Conservation (phyloP, 345 rosid genomes). For the Salix udensis region DNA sequence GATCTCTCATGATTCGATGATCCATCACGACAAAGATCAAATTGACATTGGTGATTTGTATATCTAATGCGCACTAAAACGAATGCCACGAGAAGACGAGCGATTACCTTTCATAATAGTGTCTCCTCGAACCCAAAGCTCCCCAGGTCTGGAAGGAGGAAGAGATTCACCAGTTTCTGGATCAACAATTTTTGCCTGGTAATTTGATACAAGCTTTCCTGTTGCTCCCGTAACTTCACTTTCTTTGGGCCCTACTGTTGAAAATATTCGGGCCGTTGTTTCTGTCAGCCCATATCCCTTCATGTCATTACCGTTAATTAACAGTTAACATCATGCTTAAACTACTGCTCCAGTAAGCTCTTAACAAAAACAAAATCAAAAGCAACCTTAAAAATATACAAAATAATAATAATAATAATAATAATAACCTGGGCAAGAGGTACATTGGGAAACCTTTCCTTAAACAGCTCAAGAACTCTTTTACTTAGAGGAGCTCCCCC, state of each 20-base stretch:
- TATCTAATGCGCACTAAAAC: background rate
- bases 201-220: constrained; percentile 46
- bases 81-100: background rate
- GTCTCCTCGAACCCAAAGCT: constrained; percentile 62
- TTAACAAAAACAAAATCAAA: too few species aligned
- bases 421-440: constrained; percentile 41
- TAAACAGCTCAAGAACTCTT: constrained; percentile 26
- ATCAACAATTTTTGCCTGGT: constrained; percentile 48
- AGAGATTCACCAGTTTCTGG: constrained; percentile 36
- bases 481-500: constrained; percentile 44
- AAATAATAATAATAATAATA: too few species aligned
- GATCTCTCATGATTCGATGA: background rate
- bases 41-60: background rate
- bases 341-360: too few species aligned
- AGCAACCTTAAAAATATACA: too few species aligned
- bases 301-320: too few species aligned
- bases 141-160: constrained; percentile 43
- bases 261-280: constrained; percentile 43
- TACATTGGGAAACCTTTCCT: constrained; percentile 32
- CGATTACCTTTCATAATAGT: constrained; percentile 45
- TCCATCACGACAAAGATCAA: background rate
- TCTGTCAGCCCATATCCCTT: constrained; percentile 63
- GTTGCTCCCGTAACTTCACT: constrained; percentile 33
- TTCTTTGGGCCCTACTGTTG: constrained; percentile 39
- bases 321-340: too few species aligned